A percentile compares a stretch with the other conserved stretches of the same genome.
Evolutionary conservation across 129 eudicot species (phyloP).

Genomic region (Lonicera japonica): DNA sequence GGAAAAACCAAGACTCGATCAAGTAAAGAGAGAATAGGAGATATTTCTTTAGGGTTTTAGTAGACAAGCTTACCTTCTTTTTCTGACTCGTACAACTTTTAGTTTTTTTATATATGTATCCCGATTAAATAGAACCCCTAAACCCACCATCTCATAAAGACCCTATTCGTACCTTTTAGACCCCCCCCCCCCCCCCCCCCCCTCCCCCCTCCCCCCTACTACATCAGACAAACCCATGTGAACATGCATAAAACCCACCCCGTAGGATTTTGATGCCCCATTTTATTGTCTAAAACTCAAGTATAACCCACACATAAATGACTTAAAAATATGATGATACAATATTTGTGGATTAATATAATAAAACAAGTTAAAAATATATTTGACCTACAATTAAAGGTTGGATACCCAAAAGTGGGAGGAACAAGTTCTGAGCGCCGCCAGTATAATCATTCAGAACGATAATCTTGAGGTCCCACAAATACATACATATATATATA

Average conservation of each 20-base stretch:
- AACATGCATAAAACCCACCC: neutral
- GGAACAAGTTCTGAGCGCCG: conserved; percentile 42
- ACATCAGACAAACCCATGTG: conserved; percentile 19
- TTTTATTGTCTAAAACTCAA: neutral
- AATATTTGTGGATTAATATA: neutral
- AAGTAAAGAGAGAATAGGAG: neutral
- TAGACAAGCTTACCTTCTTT: conserved; percentile 13
- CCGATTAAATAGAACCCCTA: neutral
- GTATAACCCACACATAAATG: neutral
- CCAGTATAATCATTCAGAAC: conserved; percentile 33
- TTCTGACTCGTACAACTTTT: conserved; percentile 6
- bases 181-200: neutral
- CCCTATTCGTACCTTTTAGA: neutral
- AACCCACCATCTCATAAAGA: conserved; percentile 1
- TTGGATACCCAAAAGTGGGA: conserved; percentile 21
- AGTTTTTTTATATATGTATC: neutral
- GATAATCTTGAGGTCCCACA: neutral
- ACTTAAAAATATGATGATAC: too few relatives aligned
- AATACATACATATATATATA: neutral
- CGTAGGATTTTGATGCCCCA: conserved; percentile 11
- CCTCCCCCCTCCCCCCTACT: neutral
- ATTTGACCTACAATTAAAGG: neutral
- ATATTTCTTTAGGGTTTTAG: neutral
- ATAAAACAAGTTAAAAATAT: neutral
- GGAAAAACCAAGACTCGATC: too few relatives aligned